phyloP scores from a whole-genome alignment of 2,329 filamentous ascomycete genomes.

The Epichloe glyceriae region DNA sequence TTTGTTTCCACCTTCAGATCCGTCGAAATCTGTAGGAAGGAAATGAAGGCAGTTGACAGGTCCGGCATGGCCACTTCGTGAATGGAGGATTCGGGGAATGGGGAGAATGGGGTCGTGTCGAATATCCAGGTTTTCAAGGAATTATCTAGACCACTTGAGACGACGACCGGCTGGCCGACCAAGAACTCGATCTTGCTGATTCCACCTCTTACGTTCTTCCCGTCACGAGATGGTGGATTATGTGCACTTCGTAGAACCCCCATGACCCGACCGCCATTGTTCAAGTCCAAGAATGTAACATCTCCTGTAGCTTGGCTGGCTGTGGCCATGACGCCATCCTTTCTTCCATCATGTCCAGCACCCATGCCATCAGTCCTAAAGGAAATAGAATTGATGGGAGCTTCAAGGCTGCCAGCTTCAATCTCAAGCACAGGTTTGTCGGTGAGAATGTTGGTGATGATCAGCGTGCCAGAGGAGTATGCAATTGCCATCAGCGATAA shows the following conservation, averaged over 20 bases:
- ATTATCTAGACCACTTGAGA: constrained; percentile 88
- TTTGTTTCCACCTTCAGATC: constrained; percentile 76
- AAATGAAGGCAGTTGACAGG: constrained; percentile 75
- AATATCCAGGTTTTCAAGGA: constrained; percentile 95
- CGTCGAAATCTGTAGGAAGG: constrained; percentile 77
- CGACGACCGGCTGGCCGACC: constrained; percentile 72
- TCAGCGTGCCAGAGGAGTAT: constrained; percentile 65
- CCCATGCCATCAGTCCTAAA: constrained; percentile 85
- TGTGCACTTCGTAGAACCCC: constrained; percentile 82
- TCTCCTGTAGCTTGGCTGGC: constrained; percentile 69
- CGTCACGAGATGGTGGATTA: constrained; percentile 51
- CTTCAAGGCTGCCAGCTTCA: constrained; percentile 50
- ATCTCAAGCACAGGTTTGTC: constrained; percentile 62
- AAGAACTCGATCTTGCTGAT: constrained; percentile 85
- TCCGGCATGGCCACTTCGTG: constrained; percentile 76
- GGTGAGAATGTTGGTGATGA: constrained; percentile 68
- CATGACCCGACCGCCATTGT: constrained; percentile 73
- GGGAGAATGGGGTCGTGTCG: constrained; percentile 81
- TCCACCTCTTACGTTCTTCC: constrained; percentile 52
- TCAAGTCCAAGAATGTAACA: constrained; percentile 92
- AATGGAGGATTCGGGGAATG: constrained; percentile 72
- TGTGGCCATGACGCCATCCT: constrained; percentile 88
- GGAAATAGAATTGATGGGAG: constrained; percentile 66
- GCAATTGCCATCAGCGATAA: constrained; percentile 80
- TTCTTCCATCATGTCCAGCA: constrained; percentile 73